Percentiles rank a stretch among this genome's conserved stretches.
Conservation (phyloP, 2,329 filamentous ascomycete species). For the Clarireedia homoeocarpa region DNA sequence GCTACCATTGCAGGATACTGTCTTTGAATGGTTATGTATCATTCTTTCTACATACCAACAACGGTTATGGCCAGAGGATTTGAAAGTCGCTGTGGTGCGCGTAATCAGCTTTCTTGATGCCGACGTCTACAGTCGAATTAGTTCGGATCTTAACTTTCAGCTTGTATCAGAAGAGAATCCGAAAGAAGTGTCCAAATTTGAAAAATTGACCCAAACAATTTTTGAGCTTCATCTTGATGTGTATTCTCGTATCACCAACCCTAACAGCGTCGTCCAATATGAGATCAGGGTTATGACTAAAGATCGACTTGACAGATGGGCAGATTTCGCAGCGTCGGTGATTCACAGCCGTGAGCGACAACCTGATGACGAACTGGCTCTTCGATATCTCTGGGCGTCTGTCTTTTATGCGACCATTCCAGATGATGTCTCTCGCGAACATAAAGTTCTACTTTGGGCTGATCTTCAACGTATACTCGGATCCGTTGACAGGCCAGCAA, state of each 20-base stretch:
- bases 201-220: slow-evolving; percentile 49
- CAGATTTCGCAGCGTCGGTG: slow-evolving; percentile 45
- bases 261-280: slow-evolving; percentile 46
- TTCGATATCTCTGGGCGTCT: slow-evolving; percentile 61
- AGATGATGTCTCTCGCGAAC: slow-evolving; percentile 47
- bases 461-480: slow-evolving; percentile 51
- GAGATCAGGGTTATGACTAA: slow-evolving; percentile 45
- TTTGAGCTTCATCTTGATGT: slow-evolving; percentile 63
- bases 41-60: slow-evolving; percentile 44
- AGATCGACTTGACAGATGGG: slow-evolving; percentile 54
- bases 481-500: slow-evolving; percentile 39
- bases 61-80: slow-evolving; percentile 49
- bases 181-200: slow-evolving; percentile 32
- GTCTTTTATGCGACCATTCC: slow-evolving; percentile 52
- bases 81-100: slow-evolving; percentile 50
- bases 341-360: slow-evolving; percentile 31
- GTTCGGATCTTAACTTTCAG: slow-evolving; percentile 33
- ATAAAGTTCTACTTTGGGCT: slow-evolving; percentile 53
- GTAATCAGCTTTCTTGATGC: slow-evolving; percentile 42
- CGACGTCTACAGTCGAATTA: slow-evolving; percentile 40
- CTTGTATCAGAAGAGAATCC: slow-evolving; percentile 9
- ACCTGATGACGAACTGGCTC: slow-evolving; percentile 34
- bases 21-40: slow-evolving; percentile 49
- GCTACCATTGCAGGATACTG: slow-evolving; percentile 48
- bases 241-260: slow-evolving; percentile 53